Conservation (phyloP, 2,329 filamentous ascomycete genomes). For the Acrodontium crateriforme region DNA sequence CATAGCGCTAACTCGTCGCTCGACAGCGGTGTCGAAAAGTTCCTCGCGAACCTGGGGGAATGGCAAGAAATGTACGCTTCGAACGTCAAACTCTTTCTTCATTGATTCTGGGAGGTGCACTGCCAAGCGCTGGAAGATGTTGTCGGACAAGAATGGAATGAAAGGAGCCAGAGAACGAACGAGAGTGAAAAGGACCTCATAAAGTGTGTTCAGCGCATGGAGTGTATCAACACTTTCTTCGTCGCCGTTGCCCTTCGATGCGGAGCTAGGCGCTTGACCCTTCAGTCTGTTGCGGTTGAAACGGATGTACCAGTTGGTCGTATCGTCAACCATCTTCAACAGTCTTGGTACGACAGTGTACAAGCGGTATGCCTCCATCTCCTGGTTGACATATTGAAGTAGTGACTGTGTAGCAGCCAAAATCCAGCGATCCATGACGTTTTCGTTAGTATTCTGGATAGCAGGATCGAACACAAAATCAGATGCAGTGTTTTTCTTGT, state of each 20-base stretch:
- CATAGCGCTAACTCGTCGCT: conserved; percentile 80
- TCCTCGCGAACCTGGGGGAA: conserved; percentile 84
- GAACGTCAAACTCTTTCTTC: conserved; percentile 51
- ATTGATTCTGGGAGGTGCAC: conserved; percentile 65
- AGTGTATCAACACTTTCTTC: conserved; percentile 79
- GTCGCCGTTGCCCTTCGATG: conserved; percentile 9
- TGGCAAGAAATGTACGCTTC: conserved; percentile 82
- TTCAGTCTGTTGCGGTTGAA: conserved; percentile 87
- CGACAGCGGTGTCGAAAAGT: conserved; percentile 73
- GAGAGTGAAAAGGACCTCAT: conserved; percentile 83
- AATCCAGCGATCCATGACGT: conserved; percentile 95
- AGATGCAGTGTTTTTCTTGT: conserved; percentile 71
- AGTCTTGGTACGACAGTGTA: conserved; percentile 88
- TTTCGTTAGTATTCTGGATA: conserved; percentile 62
- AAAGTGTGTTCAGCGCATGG: conserved; percentile 85
- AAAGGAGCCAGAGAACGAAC: conserved; percentile 84
- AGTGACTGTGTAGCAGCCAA: conserved; percentile 83
- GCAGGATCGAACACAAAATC: conserved; percentile 68
- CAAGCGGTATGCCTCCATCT: conserved; percentile 60
- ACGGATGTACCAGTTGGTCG: conserved; percentile 97
- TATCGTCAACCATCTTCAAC: conserved; percentile 64
- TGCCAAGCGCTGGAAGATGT: conserved; percentile 74
- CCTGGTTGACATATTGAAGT: conserved; percentile 78
- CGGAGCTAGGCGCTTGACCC: conserved; percentile 34
- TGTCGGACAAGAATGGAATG: conserved; percentile 89